Conservation (phyloP, 352 stramenopile species). For the Phytopythium aichiense region DNA sequence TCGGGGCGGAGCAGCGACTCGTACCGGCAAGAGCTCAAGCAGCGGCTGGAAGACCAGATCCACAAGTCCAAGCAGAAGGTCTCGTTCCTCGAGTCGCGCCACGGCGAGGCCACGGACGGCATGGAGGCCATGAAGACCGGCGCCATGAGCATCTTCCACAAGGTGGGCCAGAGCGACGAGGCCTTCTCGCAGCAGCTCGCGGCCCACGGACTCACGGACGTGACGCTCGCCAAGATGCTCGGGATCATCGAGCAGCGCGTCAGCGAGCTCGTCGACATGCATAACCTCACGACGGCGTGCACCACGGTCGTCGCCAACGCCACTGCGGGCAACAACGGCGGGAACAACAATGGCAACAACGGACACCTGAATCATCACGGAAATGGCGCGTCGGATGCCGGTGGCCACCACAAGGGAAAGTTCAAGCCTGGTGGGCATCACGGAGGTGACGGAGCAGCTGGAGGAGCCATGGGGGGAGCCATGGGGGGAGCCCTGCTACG, state of each 20-base stretch:
- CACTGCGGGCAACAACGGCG: neutral
- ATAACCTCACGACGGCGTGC: conserved; percentile 75
- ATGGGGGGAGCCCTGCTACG: conserved; percentile 30
- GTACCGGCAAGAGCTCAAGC: conserved; percentile 51
- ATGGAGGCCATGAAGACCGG: conserved; percentile 73
- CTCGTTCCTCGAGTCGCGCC: conserved; percentile 51
- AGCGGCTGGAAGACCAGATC: conserved; percentile 78
- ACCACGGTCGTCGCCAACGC: conserved; percentile 14
- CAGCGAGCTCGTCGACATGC: conserved; percentile 81
- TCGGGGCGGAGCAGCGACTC: conserved; percentile 58
- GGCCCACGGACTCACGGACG: conserved; percentile 70
- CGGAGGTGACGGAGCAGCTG: neutral
- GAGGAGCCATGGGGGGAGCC: conserved; percentile 2
- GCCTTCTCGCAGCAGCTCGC: conserved; percentile 63
- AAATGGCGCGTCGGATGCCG: neutral
- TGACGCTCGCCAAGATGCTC: conserved; percentile 77
- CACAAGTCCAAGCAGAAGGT: conserved; percentile 82
- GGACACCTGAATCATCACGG: conserved; percentile 3
- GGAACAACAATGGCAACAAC: conserved; percentile 7
- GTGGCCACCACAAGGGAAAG: conserved; percentile 24
- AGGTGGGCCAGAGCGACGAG: conserved; percentile 72
- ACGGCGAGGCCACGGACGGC: conserved; percentile 55
- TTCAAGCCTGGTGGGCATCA: conserved; percentile 23
- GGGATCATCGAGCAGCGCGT: conserved; percentile 84
- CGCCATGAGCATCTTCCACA: conserved; percentile 78